phyloP scores from a whole-genome alignment of 768 basidiomycete genomes.

The Suillus variegatus region DNA sequence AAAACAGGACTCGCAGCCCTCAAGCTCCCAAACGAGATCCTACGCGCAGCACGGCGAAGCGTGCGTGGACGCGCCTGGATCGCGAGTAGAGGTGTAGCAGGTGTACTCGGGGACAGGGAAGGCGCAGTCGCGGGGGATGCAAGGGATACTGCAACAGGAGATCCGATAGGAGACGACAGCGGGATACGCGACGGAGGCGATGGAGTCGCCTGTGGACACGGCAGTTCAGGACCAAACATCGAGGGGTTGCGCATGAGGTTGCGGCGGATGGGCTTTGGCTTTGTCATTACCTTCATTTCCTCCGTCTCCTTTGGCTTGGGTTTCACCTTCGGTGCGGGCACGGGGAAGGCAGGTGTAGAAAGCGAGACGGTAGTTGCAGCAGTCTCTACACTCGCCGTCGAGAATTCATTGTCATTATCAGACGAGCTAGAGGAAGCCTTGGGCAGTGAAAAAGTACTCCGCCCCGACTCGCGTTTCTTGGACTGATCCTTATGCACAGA shows the following conservation, averaged over 20 bases:
- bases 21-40: constrained; percentile 68
- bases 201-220: constrained; percentile 41
- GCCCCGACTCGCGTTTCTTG: constrained; percentile 18
- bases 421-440: constrained; percentile 31
- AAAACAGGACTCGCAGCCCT: constrained; percentile 38
- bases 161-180: constrained; percentile 24
- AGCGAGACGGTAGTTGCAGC: constrained; percentile 29
- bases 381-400: constrained; percentile 33
- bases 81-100: constrained; percentile 12
- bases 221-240: constrained; percentile 68
- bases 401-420: constrained; percentile 33
- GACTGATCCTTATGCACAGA: constrained; percentile 6
- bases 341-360: constrained; percentile 19
- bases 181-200: constrained; percentile 32
- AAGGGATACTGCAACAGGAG: constrained; percentile 6
- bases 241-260: constrained; percentile 62
- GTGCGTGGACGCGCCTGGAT: constrained; percentile 23
- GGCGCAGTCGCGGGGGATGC: constrained; percentile 13
- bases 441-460: constrained; percentile 21
- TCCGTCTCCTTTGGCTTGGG: constrained; percentile 15
- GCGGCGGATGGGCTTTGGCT: constrained; percentile 34
- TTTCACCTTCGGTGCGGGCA: constrained; percentile 20
- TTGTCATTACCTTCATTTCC: constrained; percentile 17
- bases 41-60: constrained; percentile 42
- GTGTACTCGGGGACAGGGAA: constrained; percentile 10